Percentiles rank a stretch among this genome's conserved stretches.
These are phyloP conservation scores for Paraphoma sp. DNA, from an alignment of 2,329 filamentous ascomycete species.

Conservation along the genomic window DNA sequence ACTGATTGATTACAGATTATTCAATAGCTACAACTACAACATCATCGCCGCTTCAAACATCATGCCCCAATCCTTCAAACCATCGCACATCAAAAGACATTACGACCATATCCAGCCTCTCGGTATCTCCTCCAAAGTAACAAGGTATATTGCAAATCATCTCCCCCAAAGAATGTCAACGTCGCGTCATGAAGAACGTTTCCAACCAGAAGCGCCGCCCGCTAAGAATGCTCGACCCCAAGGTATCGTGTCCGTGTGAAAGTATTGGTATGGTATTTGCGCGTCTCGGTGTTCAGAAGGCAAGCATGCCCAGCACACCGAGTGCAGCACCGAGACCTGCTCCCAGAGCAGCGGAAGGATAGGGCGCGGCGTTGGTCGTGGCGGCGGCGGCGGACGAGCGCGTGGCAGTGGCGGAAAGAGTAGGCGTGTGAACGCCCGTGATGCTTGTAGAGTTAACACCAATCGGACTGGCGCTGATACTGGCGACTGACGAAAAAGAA, in stretches of 20 bases:
- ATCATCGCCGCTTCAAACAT: background rate
- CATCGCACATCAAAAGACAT: conserved; percentile 8
- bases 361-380: conserved; percentile 39
- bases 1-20: conserved; percentile 6
- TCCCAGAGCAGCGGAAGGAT: conserved; percentile 48
- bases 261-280: conserved; percentile 1
- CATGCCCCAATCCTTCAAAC: conserved; percentile 12
- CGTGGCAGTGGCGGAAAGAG: conserved; percentile 19
- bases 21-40: conserved; percentile 3
- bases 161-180: conserved; percentile 35
- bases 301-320: conserved; percentile 53
- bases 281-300: conserved; percentile 41
- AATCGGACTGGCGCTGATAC: conserved; percentile 24
- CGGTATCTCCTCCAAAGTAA: conserved; percentile 1
- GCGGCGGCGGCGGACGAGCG: conserved; percentile 11
- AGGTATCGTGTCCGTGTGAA: conserved; percentile 5
- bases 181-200: conserved; percentile 42
- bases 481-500: conserved; percentile 13
- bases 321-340: conserved; percentile 49
- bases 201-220: conserved; percentile 30
- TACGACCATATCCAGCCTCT: background rate
- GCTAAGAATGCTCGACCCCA: conserved; percentile 20
- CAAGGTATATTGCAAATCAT: conserved; percentile 26
- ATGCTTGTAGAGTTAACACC: conserved; percentile 25
- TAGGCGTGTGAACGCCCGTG: conserved; percentile 29